Percentiles rank a stretch among this genome's conserved stretches.
phyloP scores from a whole-genome alignment of 1,284 basidiomycete genomes.

The Fomitopsis betulina region DNA sequence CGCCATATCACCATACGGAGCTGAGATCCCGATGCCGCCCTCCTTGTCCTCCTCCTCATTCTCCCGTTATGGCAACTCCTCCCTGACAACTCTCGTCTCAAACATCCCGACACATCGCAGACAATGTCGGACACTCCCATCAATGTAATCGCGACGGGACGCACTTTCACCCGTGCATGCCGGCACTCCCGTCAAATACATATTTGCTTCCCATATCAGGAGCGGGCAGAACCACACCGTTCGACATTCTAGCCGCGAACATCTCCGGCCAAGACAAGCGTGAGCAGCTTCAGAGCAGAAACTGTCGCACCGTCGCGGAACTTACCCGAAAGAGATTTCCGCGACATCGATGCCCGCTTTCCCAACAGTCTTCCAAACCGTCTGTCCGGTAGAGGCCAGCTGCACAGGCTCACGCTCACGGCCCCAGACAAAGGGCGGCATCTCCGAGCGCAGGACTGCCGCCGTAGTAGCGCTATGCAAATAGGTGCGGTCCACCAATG shows the following conservation, averaged over 20 bases:
- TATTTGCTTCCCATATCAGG: neutral
- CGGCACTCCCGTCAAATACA: no score
- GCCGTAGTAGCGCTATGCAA: neutral
- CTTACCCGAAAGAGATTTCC: neutral
- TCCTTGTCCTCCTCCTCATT: neutral
- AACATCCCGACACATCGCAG: neutral
- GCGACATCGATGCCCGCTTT: neutral
- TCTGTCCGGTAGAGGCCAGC: neutral
- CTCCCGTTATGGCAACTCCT: neutral
- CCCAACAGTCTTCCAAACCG: neutral
- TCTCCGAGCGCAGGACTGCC: neutral
- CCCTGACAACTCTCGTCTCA: neutral
- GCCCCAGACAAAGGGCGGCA: neutral
- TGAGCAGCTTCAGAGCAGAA: neutral
- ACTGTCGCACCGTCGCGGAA: neutral
- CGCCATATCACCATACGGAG: neutral
- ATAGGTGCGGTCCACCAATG: neutral
- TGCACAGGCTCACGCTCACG: neutral
- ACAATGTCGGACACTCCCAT: neutral
- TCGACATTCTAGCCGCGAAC: neutral
- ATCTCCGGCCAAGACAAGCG: neutral
- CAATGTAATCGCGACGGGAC: neutral
- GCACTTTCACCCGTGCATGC: no score
- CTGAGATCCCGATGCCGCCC: neutral
- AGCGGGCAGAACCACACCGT: neutral